These are phyloP conservation scores for Mollisia scopiformis DNA, from an alignment of 2,329 filamentous ascomycete species.

Conservation along the genomic window DNA sequence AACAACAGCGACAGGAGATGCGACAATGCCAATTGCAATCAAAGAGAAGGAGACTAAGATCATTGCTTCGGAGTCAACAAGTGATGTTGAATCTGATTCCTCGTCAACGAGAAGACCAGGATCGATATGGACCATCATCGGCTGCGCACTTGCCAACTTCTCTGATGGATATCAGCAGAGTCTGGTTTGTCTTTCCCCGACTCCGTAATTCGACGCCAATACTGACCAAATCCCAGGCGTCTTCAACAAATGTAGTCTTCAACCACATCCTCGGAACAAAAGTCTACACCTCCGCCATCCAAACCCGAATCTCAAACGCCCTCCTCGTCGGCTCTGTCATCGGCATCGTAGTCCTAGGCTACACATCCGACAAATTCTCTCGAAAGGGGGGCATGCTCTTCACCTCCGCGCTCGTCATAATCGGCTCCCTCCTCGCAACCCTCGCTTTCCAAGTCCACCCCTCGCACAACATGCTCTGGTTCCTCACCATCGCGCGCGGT, in stretches of 20 bases:
- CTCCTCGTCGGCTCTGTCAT: constrained; percentile 31
- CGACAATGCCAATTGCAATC: not conserved
- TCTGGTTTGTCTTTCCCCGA: not conserved
- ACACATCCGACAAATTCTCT: constrained; percentile 39
- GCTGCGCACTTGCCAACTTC: constrained; percentile 34
- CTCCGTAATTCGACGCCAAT: not conserved
- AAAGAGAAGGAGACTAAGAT: not conserved
- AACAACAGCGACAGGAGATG: not conserved
- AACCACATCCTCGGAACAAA: constrained; percentile 31
- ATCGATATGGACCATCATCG: constrained; percentile 12
- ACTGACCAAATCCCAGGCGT: constrained; percentile 30
- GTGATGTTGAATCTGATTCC: not conserved
- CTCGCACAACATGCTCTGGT: constrained; percentile 40
- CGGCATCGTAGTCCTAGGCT: constrained; percentile 40
- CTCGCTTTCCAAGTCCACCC: constrained; percentile 40
- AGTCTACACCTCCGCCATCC: constrained; percentile 36
- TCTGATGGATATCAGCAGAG: constrained; percentile 39
- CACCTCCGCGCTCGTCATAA: constrained; percentile 36
- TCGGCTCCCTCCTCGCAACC: constrained; percentile 40
- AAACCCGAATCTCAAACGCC: constrained; percentile 10
- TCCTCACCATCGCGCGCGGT: constrained; percentile 40
- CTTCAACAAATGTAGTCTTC: constrained; percentile 36
- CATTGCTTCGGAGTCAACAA: not conserved
- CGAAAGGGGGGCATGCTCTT: constrained; percentile 30
- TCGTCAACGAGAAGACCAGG: not conserved